phyloP scores from a whole-genome alignment of 2,329 filamentous ascomycete genomes.

The Corinectria fuckeliana region DNA sequence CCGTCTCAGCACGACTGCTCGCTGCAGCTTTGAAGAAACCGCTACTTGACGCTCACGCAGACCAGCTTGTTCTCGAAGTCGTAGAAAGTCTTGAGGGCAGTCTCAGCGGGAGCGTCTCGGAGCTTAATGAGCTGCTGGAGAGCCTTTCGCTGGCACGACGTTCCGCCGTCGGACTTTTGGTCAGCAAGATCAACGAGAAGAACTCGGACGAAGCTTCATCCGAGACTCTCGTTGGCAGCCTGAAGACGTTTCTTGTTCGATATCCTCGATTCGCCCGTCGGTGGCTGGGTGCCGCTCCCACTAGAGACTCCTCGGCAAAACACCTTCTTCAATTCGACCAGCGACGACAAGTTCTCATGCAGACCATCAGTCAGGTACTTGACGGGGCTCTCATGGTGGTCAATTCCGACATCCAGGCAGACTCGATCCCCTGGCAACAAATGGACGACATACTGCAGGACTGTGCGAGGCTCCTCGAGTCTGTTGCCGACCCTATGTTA shows the following conservation, averaged over 20 bases:
- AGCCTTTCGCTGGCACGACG: conserved; percentile 63
- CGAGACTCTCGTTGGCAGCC: conserved; percentile 43
- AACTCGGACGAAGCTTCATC: conserved; percentile 17
- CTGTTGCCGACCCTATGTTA: conserved; percentile 51
- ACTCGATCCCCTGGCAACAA: conserved; percentile 57
- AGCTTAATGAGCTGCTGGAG: conserved; percentile 66
- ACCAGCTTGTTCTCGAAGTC: conserved; percentile 55
- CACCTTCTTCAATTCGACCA: conserved; percentile 68
- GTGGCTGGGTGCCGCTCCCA: conserved; percentile 66
- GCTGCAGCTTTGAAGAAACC: conserved; percentile 59
- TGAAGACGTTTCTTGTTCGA: conserved; percentile 63
- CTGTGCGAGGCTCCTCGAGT: conserved; percentile 59
- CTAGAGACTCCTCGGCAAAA: conserved; percentile 59
- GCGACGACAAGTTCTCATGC: conserved; percentile 58
- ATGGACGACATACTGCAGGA: conserved; percentile 65
- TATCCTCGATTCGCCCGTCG: conserved; percentile 66
- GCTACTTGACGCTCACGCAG: conserved; percentile 44
- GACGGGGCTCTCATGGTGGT: conserved; percentile 65
- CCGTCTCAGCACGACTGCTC: conserved; percentile 61
- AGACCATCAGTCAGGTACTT: conserved; percentile 62
- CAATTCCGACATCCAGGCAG: conserved; percentile 58
- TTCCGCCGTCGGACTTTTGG: conserved; percentile 58
- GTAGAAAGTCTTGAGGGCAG: conserved; percentile 62
- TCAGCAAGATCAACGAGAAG: conserved; percentile 35
- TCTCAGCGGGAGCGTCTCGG: conserved; percentile 63